Conservation (phyloP, 108 stramenopile species). For the Mediolabrus comicus region DNA sequence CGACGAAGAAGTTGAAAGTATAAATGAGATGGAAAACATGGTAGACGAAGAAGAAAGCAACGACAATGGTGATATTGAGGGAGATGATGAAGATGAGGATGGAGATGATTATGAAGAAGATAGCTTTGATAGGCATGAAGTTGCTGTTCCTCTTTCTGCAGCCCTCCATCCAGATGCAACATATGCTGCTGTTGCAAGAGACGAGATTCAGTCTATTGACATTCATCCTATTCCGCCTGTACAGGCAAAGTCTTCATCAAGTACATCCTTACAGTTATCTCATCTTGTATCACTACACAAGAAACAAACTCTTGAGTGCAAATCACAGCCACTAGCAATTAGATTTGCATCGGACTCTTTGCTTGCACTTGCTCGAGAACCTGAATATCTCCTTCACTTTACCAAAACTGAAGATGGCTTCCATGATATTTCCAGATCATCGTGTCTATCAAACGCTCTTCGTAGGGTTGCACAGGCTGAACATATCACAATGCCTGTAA, state of each 20-base stretch:
- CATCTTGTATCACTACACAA: conserved; percentile 45
- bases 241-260: conserved; percentile 6
- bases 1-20: not conserved
- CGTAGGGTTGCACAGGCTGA: conserved; percentile 8
- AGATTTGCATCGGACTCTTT: conserved; percentile 25
- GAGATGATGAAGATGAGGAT: conserved; percentile 5
- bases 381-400: conserved; percentile 49
- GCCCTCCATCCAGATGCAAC: conserved; percentile 27
- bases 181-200: conserved; percentile 32
- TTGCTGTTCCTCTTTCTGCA: conserved; percentile 40
- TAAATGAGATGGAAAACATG: not conserved
- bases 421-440: conserved; percentile 2
- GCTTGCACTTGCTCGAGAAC: conserved; percentile 52
- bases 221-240: conserved; percentile 47
- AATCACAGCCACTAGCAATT: conserved; percentile 48
- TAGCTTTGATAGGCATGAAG: conserved; percentile 5
- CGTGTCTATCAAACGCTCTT: conserved; percentile 9
- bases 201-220: conserved; percentile 35
- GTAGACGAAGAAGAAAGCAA: conserved; percentile 2
- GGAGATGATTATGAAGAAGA: conserved; percentile 5
- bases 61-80: not conserved
- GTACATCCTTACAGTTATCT: conserved; percentile 27
- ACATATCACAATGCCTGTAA: conserved; percentile 48
- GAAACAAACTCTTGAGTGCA: conserved; percentile 42
- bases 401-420: conserved; percentile 11